phyloP scores from a whole-genome alignment of 345 rosid genomes.

The Anastatica hierochuntica region DNA sequence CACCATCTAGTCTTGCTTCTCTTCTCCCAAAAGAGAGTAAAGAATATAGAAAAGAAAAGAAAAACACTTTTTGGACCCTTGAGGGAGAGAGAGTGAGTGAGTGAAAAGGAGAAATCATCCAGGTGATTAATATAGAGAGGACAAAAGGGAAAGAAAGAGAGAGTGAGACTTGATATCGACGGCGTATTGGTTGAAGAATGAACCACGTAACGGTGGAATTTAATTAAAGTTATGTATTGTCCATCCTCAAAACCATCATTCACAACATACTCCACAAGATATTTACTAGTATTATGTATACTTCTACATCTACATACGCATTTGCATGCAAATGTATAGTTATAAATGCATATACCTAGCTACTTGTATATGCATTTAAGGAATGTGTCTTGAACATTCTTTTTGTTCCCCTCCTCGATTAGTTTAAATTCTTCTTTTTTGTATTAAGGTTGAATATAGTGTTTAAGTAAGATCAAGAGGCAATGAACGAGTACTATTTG shows the following conservation, averaged over 20 bases:
- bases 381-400: too few relatives aligned
- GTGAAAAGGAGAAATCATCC: conserved; percentile 12
- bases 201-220: conserved; percentile 27
- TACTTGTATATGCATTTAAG: neutral
- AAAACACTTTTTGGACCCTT: conserved; percentile 17
- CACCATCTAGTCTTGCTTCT: conserved; percentile 52
- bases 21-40: neutral
- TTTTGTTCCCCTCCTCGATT: too few relatives aligned
- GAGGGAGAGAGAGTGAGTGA: conserved; percentile 13
- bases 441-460: too few relatives aligned
- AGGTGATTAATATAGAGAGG: conserved; percentile 20
- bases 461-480: too few relatives aligned
- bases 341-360: too few relatives aligned
- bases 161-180: conserved; percentile 12
- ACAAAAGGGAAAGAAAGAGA: conserved; percentile 18
- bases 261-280: conserved; percentile 15
- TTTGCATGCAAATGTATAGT: neutral
- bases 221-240: conserved; percentile 7
- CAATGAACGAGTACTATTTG: too few relatives aligned
- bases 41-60: neutral
- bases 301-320: conserved; percentile 15
- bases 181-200: conserved; percentile 16
- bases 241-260: neutral
- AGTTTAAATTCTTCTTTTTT: too few relatives aligned
- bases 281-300: conserved; percentile 12